phyloP scores from a whole-genome alignment of 2,329 filamentous ascomycete genomes.

The Claviceps pazoutovae region DNA sequence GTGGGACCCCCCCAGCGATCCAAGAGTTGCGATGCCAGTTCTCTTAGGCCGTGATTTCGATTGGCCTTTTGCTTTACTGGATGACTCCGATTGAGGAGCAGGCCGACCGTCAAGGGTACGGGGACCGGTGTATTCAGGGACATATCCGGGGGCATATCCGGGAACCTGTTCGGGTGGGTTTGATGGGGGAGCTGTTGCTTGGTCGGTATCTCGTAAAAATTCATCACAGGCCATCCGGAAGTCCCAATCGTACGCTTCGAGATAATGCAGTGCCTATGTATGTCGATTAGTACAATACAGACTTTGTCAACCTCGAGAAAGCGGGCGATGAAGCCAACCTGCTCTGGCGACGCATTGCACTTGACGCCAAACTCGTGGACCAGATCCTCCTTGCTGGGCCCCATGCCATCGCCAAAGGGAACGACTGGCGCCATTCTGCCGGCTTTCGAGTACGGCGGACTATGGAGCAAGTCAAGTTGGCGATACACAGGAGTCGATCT shows the following conservation, averaged over 20 bases:
- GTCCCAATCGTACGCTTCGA: conserved; percentile 53
- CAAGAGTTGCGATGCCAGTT: conserved; percentile 47
- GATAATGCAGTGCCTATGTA: conserved; percentile 50
- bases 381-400: conserved; percentile 4
- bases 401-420: not conserved
- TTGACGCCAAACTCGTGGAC: conserved; percentile 4
- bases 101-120: conserved; percentile 50
- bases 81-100: conserved; percentile 26
- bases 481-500: not conserved
- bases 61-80: conserved; percentile 19
- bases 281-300: not conserved
- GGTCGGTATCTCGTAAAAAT: conserved; percentile 46
- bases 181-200: conserved; percentile 16
- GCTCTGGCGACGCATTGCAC: conserved; percentile 4
- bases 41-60: conserved; percentile 32
- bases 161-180: no score
- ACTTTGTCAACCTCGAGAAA: no score
- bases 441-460: not conserved
- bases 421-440: not conserved
- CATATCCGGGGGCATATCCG: no score
- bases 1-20: conserved; percentile 32
- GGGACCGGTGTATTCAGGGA: conserved; percentile 41
- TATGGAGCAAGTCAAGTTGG: not conserved
- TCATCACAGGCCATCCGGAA: conserved; percentile 46
- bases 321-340: not conserved